Evolutionary conservation across 2,329 filamentous ascomycete species (phyloP).

Genomic region (Hypoxylon sp.): DNA sequence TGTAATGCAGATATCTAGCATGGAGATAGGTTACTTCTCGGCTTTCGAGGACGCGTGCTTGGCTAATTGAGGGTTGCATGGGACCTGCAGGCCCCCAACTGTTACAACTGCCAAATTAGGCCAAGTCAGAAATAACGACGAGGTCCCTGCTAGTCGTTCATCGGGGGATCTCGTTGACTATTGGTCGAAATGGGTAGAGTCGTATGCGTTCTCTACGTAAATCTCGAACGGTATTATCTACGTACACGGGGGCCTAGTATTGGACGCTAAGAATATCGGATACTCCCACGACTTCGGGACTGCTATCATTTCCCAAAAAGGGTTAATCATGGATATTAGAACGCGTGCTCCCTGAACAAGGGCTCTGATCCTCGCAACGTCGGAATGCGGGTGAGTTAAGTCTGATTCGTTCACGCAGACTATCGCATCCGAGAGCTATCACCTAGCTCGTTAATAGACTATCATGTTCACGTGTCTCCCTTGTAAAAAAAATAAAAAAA

Average conservation of each 20-base stretch:
- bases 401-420: conserved; percentile 9
- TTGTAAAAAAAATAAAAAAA: too few relatives aligned
- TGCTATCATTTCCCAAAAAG: conserved; percentile 34
- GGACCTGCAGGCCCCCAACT: conserved; percentile 16
- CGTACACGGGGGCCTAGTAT: conserved; percentile 18
- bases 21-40: conserved; percentile 13
- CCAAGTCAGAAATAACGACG: conserved; percentile 22
- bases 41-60: conserved; percentile 13
- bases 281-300: conserved; percentile 23
- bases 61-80: conserved; percentile 3
- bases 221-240: conserved; percentile 1
- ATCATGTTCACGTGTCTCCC: conserved; percentile 13
- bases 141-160: conserved; percentile 9
- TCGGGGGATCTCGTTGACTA: conserved; percentile 2
- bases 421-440: neutral
- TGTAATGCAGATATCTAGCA: conserved; percentile 9
- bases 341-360: conserved; percentile 11
- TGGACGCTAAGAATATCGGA: neutral
- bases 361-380: conserved; percentile 1
- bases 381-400: neutral
- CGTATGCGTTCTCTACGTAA: conserved; percentile 23
- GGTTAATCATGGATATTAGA: conserved; percentile 11
- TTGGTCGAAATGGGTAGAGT: conserved; percentile 23
- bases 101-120: conserved; percentile 32
- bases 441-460: conserved; percentile 1